Evolutionary conservation across 129 eudicot genomes (phyloP).

Genomic region (Cynara cardunculus): DNA sequence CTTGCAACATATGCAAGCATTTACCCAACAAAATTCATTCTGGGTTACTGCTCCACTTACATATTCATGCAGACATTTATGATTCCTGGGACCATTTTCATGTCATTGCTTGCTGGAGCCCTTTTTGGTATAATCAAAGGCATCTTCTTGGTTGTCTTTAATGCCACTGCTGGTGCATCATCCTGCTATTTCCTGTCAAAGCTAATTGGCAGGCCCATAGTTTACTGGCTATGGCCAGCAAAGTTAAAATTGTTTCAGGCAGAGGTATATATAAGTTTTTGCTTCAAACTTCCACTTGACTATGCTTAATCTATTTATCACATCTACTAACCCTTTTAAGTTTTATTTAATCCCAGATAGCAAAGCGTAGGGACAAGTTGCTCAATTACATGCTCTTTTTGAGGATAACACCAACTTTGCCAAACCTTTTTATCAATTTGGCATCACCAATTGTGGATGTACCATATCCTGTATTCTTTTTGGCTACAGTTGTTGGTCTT

Average conservation of each 20-base stretch:
- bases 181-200: conserved; percentile 86
- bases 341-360: conserved; percentile 43
- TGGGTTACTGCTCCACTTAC: conserved; percentile 90
- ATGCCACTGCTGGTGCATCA: conserved; percentile 96
- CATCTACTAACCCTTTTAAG: neutral
- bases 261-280: conserved; percentile 39
- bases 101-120: conserved; percentile 94
- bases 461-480: conserved; percentile 80
- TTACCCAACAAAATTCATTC: conserved; percentile 70
- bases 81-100: conserved; percentile 96
- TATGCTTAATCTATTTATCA: neutral
- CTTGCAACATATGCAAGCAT: conserved; percentile 64
- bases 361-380: conserved; percentile 72
- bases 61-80: conserved; percentile 98
- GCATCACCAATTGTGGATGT: conserved; percentile 92
- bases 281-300: neutral
- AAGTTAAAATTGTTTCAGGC: conserved; percentile 71
- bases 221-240: conserved; percentile 87
- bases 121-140: conserved; percentile 89
- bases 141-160: conserved; percentile 76
- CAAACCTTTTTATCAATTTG: conserved; percentile 83
- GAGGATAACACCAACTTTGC: conserved; percentile 86
- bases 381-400: conserved; percentile 89
- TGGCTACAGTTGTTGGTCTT: conserved; percentile 80
- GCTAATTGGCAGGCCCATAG: conserved; percentile 83